Base-by-base conservation (phyloP, 257 asterid genomes). In the Solanum arcanum region DNA sequence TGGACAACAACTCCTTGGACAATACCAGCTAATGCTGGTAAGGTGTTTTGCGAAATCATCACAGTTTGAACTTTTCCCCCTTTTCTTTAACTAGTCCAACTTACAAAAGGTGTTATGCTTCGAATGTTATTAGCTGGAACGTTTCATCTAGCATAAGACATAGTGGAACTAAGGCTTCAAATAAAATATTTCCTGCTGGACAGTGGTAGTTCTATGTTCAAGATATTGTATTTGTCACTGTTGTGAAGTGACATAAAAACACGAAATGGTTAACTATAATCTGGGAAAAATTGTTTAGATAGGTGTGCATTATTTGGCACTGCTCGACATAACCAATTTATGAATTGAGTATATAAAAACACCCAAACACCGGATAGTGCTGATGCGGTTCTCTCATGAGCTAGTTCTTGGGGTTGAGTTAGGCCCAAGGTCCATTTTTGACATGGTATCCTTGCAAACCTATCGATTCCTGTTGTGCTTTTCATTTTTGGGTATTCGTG, bases 1-100 rank as follows among this genome's bases (percentile, higher is more conserved):
- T 97, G 99, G 99, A 97, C 99, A 85, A 97, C 99, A 62, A 97
- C 99, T 77, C 99, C 99, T 21, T 97, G 99, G 99, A 97, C 99
- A 41, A 93, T 97, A 89, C 99, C 99, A 59, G 98, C 99, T 84
- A 97, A 97, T 92, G 99, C 98, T 87, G 98, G 99, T 95, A 92
- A 85, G 88, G 66, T 64, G 47, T 62, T 89, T 66, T 64, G 37
- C 29, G 18, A 64, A 46, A 87, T 87, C 25, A 80, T 47, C 66
- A 78, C 66, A 27, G 20, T 25, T 35, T 80, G 29, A 35, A 20
- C 87, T 18, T 33, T 29, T 5, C 83, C 56, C 10, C 29, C 21
- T 42, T 46, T 44, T n/a, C 21, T 25, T 44, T 47, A 21, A 72
- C 42, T 72, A 39, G 56, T 86, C 44, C 44, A 18, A 49, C 25